Evolutionary conservation across 2,329 filamentous ascomycete species (phyloP), one percentile per base, ranked within the genome.

Genomic region (Diplocarpon rosae): DNA sequence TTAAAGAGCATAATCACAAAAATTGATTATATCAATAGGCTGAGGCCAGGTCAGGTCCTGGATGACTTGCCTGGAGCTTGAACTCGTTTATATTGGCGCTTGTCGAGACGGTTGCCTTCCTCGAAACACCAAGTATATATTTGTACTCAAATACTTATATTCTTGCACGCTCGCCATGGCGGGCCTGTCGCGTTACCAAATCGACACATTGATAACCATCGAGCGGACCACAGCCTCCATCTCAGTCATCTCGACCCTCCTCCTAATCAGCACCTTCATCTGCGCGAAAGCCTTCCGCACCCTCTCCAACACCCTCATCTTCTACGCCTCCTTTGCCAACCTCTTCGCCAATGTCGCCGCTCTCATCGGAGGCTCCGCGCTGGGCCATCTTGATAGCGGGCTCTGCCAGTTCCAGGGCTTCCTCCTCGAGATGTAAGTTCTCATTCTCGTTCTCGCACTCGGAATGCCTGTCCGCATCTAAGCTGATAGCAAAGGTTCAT

Each of bases 341-440:
- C 62, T 80, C n/a, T 60, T 76, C 46, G 67, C 70, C 24, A 78
- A 76, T 59, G 65, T 74, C 30, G 76, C 71, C 0, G 76, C 75
- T 5, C 58, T 78, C 5, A 73, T 79, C 34, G 72, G 72, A 61
- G 68, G 17, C 66, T 65, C 67, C 2, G 72, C 69, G 2, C 37
- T 59, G 10, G 20, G 33, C 2, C 20, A 50, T 38, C 37, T 48
- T 24, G 50, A 55, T 40, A 47, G 51, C 3, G 49, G 51, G 12
- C 30, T 59, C 9, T 81, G 85, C 58, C 80, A 86, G 59, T 74
- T 86, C 24, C 86, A 94, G 57, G 84, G 69, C 0, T 84, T 89
- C 52, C 63, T 93, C n/a, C 82, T 93, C 48, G 85, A 93, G 61
- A 85, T 85, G 86, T 59, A 39, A 48, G 52, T 2, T 2, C 2